These are phyloP conservation scores for Verticillium tricorpus DNA, from an alignment of 2,329 filamentous ascomycete species.

Conservation along the genomic window DNA sequence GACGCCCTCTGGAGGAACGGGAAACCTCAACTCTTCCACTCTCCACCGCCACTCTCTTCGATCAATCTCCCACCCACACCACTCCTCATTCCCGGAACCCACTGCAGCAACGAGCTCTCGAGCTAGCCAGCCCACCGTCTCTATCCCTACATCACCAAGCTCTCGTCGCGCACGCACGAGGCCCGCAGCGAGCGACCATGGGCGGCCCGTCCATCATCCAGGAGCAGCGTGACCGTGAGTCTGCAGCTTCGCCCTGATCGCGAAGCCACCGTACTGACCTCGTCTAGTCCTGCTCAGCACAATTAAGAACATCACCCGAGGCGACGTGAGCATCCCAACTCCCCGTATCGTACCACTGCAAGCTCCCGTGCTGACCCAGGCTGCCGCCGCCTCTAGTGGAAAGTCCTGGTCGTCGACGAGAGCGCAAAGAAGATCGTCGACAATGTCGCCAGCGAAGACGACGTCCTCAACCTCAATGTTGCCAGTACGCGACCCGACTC, in stretches of 20 bases:
- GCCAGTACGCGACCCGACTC: conserved; percentile 62
- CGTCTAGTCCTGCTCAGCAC: conserved; percentile 60
- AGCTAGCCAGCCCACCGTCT: background rate
- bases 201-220: conserved; percentile 67
- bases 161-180: conserved; percentile 9
- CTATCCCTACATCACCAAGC: background rate
- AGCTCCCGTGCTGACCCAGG: background rate
- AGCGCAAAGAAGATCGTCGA: conserved; percentile 80
- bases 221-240: conserved; percentile 52
- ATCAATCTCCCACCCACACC: background rate
- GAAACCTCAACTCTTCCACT: background rate
- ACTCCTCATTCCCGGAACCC: background rate
- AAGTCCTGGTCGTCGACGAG: conserved; percentile 88
- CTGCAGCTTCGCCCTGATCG: background rate
- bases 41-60: background rate
- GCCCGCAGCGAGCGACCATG: conserved; percentile 52
- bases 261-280: conserved; percentile 23
- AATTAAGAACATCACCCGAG: conserved; percentile 72
- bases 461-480: conserved; percentile 94
- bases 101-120: background rate
- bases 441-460: conserved; percentile 90
- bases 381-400: conserved; percentile 63
- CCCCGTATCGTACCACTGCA: background rate
- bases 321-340: conserved; percentile 58
- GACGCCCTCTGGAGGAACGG: background rate